These are phyloP conservation scores for Telopea speciosissima DNA, from an alignment of 177 flowering plant species.

Conservation along the genomic window DNA sequence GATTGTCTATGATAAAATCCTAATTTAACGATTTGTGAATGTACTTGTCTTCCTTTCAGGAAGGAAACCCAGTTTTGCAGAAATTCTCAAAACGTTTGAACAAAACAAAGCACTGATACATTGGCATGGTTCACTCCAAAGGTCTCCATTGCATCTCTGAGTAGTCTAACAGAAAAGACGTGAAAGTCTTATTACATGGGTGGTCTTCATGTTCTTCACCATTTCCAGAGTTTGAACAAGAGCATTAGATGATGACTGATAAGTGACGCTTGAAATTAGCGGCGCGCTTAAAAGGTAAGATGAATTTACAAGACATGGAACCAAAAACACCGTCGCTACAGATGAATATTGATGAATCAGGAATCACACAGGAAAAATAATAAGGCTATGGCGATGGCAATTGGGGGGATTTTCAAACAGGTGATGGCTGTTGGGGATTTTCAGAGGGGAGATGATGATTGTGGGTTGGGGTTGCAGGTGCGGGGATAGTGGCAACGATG, in stretches of 20 bases:
- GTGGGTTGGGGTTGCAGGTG: too few species aligned
- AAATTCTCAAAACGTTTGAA: conserved; percentile 27
- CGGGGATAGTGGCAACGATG: too few species aligned
- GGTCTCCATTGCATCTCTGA: conserved; percentile 6
- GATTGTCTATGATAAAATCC: conserved; percentile 24
- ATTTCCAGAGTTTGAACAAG: not conserved
- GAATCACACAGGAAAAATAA: too few species aligned
- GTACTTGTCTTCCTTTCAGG: conserved; percentile 36
- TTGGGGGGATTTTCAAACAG: too few species aligned
- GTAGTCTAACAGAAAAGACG: conserved; percentile 4
- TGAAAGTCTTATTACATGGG: not conserved
- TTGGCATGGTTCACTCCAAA: conserved; percentile 13
- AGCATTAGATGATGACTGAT: not conserved
- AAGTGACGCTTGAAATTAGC: conserved; percentile 28
- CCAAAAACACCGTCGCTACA: not conserved
- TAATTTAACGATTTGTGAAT: conserved; percentile 29
- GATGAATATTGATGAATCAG: not conserved
- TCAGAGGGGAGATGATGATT: too few species aligned
- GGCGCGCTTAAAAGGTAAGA: conserved; percentile 15
- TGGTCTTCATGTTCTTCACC: not conserved
- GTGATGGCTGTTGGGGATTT: too few species aligned
- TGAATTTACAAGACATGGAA: conserved; percentile 17
- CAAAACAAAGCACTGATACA: conserved; percentile 17
- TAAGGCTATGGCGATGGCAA: too few species aligned
- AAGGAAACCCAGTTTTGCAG: conserved; percentile 30